These are phyloP conservation scores for Pythium insidiosum DNA, from an alignment of 352 stramenopile species.

Conservation along the genomic window DNA sequence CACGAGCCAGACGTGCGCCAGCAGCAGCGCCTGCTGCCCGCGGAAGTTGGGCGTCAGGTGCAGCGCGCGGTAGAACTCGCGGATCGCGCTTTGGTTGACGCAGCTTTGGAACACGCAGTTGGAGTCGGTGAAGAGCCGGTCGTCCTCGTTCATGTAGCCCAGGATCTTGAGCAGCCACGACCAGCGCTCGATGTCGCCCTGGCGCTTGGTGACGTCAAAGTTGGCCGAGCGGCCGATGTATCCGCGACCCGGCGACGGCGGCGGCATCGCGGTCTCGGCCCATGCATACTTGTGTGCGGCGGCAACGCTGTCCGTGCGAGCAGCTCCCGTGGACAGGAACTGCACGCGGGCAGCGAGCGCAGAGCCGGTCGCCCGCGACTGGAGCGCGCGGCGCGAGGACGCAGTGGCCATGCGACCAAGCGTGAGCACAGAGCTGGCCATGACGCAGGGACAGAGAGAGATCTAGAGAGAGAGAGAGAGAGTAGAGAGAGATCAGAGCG, in stretches of 20 bases:
- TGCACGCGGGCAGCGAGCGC: constrained; percentile 14
- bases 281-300: constrained; percentile 42
- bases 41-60: constrained; percentile 83
- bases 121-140: constrained; percentile 64
- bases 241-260: constrained; percentile 62
- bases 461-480: no score
- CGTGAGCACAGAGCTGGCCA: neutral
- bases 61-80: constrained; percentile 65
- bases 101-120: constrained; percentile 77
- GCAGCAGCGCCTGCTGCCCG: constrained; percentile 89
- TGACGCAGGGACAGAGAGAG: no score
- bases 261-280: constrained; percentile 73
- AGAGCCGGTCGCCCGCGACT: neutral
- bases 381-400: constrained; percentile 1
- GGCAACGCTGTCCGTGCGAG: neutral
- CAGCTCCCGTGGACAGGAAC: constrained; percentile 10
- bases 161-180: constrained; percentile 78
- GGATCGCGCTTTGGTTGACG: constrained; percentile 69
- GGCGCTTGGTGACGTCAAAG: constrained; percentile 69
- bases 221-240: constrained; percentile 68
- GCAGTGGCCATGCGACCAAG: neutral
- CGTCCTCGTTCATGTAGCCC: constrained; percentile 85
- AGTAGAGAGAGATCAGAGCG: no score
- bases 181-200: constrained; percentile 60
- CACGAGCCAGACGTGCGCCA: constrained; percentile 95